A percentile compares a stretch with the other conserved stretches of the same genome.
Conservation (phyloP, 2,329 filamentous ascomycete species). For the Pseudocercospora musae region DNA sequence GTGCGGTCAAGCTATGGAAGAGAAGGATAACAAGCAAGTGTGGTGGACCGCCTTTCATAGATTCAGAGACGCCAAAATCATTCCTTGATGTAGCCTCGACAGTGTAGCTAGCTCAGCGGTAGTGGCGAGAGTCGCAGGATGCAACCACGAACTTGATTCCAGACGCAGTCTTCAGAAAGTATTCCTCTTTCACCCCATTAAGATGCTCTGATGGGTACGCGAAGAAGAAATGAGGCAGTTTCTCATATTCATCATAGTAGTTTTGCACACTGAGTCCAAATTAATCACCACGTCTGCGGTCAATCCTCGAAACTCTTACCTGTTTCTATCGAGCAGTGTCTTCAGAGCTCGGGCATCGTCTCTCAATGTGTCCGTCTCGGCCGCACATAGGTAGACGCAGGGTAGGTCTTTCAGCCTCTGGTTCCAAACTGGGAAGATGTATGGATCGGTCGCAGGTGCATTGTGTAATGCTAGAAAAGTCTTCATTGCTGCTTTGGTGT, state of each 20-base stretch:
- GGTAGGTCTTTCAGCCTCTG: conserved; percentile 18
- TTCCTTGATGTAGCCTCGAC: conserved; percentile 30
- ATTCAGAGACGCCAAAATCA: conserved; percentile 45
- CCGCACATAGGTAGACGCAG: conserved; percentile 14
- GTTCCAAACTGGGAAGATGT: conserved; percentile 31
- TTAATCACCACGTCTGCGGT: not conserved
- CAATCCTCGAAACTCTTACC: conserved; percentile 5
- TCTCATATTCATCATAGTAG: conserved; percentile 14
- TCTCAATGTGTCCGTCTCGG: conserved; percentile 16
- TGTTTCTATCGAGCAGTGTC: conserved; percentile 12
- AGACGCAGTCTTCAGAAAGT: conserved; percentile 15
- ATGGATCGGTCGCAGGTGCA: conserved; percentile 14
- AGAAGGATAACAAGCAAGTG: conserved; percentile 29
- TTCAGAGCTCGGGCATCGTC: conserved; percentile 17
- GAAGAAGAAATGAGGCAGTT: conserved; percentile 20
- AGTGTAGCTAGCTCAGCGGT: conserved; percentile 21
- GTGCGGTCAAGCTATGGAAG: conserved; percentile 26
- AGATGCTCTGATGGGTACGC: conserved; percentile 14
- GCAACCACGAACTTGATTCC: conserved; percentile 17
- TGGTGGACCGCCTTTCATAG: conserved; percentile 47
- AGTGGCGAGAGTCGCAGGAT: conserved; percentile 5
- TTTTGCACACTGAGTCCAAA: conserved; percentile 12
- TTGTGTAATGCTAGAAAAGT: conserved; percentile 14
- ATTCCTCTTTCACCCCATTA: conserved; percentile 9
- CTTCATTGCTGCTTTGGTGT: conserved; percentile 16